These are phyloP conservation scores for Pseudopyricularia cyperi DNA, from an alignment of 2,329 filamentous ascomycete species.

Conservation along the genomic window DNA sequence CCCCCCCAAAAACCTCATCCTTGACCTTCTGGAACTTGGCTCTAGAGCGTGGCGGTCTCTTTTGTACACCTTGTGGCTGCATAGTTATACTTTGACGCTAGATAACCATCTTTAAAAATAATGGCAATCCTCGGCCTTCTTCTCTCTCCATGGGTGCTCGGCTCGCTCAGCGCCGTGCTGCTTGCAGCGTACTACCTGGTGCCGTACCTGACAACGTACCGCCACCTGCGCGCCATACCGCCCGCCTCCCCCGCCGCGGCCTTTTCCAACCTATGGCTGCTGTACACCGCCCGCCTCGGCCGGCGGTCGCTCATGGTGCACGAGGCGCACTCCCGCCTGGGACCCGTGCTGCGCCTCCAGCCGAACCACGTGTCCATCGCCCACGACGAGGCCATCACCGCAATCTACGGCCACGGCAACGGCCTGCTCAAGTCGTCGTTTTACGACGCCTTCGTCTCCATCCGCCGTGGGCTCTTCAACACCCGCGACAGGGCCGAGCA, in stretches of 20 bases:
- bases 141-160: slow-evolving; percentile 32
- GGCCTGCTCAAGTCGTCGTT: slow-evolving; percentile 66
- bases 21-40: too few relatives aligned
- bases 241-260: slow-evolving; percentile 44
- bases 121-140: slow-evolving; percentile 9
- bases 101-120: too few relatives aligned
- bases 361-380: slow-evolving; percentile 76
- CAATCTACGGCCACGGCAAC: slow-evolving; percentile 70
- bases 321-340: slow-evolving; percentile 58
- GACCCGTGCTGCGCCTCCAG: slow-evolving; percentile 70
- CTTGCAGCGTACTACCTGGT: slow-evolving; percentile 43
- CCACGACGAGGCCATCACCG: slow-evolving; percentile 62
- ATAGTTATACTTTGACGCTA: too few relatives aligned
- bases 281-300: slow-evolving; percentile 53
- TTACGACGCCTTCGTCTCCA: slow-evolving; percentile 86
- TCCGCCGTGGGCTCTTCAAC: slow-evolving; percentile 77
- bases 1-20: too few relatives aligned
- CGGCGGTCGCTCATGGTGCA: slow-evolving; percentile 54
- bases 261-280: slow-evolving; percentile 72
- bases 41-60: too few relatives aligned
- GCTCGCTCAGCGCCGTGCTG: slow-evolving; percentile 30
- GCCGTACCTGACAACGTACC: slow-evolving; percentile 44
- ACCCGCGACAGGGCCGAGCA: slow-evolving; percentile 73
- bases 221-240: slow-evolving; percentile 39
- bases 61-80: too few relatives aligned